Percentiles rank a stretch among this genome's conserved stretches.
These are phyloP conservation scores for Boletus edulis DNA, from an alignment of 768 basidiomycete genomes.

Conservation along the genomic window DNA sequence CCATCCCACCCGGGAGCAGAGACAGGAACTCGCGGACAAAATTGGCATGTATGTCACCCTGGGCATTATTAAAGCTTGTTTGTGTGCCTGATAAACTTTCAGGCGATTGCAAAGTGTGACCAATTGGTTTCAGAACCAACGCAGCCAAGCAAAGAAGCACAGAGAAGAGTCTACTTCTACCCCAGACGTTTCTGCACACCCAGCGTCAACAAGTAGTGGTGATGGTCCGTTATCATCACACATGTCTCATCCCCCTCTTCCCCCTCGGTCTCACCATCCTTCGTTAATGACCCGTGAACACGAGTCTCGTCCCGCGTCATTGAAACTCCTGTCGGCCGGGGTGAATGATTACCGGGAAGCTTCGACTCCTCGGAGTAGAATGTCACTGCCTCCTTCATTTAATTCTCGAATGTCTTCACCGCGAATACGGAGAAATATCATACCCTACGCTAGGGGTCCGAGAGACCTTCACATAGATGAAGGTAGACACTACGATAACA, in stretches of 20 bases:
- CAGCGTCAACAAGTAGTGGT: conserved; percentile 2
- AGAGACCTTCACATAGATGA: conserved; percentile 28
- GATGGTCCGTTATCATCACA: conserved; percentile 10
- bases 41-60: conserved; percentile 69
- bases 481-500: conserved; percentile 21
- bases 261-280: conserved; percentile 31
- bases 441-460: conserved; percentile 27
- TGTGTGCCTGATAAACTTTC: conserved; percentile 28
- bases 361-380: conserved; percentile 27
- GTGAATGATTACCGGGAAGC: conserved; percentile 18
- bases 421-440: conserved; percentile 25
- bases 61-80: conserved; percentile 2
- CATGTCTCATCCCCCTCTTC: conserved; percentile 12
- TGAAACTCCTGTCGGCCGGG: conserved; percentile 12
- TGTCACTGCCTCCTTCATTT: conserved; percentile 30
- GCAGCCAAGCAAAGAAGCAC: conserved; percentile 71
- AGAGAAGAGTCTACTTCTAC: conserved; percentile 47
- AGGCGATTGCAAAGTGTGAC: conserved; percentile 81
- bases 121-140: conserved; percentile 88
- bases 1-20: conserved; percentile 67
- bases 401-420: conserved; percentile 29
- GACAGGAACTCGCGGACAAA: conserved; percentile 60
- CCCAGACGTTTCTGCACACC: conserved; percentile 12
- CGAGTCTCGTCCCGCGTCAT: conserved; percentile 11
- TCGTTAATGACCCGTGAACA: conserved; percentile 27